phyloP scores from a whole-genome alignment of 805 yeast species.

The Cyberlindnera americana region DNA sequence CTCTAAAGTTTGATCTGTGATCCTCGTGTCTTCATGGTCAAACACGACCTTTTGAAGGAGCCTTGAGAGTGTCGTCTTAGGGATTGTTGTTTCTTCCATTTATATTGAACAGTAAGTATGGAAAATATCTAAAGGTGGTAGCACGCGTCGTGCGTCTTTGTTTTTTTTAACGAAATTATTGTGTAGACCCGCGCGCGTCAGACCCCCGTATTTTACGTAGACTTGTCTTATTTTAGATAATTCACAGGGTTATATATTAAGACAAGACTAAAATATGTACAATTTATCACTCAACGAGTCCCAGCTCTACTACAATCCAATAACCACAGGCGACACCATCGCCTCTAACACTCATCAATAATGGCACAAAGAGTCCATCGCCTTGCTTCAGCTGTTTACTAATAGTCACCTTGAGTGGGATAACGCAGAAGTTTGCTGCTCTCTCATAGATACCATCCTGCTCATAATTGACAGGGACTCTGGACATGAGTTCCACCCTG shows the following conservation, averaged over 20 bases:
- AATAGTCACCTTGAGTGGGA: slow-evolving; percentile 23
- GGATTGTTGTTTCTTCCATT: slow-evolving; percentile 19
- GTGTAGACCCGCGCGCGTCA: too few species aligned
- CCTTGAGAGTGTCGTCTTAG: slow-evolving; percentile 42
- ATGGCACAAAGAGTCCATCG: slow-evolving; percentile 14
- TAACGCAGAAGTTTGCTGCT: slow-evolving; percentile 30
- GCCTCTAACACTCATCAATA: slow-evolving; percentile 24
- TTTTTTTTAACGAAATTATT: too few species aligned
- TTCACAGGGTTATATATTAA: too few species aligned
- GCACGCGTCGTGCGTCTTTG: not conserved
- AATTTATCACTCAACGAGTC: slow-evolving; percentile 5
- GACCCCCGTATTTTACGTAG: too few species aligned
- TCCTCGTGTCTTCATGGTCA: slow-evolving; percentile 41
- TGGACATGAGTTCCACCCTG: slow-evolving; percentile 30
- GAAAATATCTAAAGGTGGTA: too few species aligned
- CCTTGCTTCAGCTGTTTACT: not conserved
- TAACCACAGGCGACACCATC: slow-evolving; percentile 18
- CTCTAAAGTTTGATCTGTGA: slow-evolving; percentile 46
- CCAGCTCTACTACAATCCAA: slow-evolving; percentile 20
- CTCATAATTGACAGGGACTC: slow-evolving; percentile 16
- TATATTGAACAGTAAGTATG: too few species aligned
- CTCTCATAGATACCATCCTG: slow-evolving; percentile 16
- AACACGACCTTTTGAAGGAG: slow-evolving; percentile 50
- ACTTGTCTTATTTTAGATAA: too few species aligned
- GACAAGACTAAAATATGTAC: too few species aligned